phyloP scores from a whole-genome alignment of 2,329 filamentous ascomycete genomes.

The Zalaria obscura region DNA sequence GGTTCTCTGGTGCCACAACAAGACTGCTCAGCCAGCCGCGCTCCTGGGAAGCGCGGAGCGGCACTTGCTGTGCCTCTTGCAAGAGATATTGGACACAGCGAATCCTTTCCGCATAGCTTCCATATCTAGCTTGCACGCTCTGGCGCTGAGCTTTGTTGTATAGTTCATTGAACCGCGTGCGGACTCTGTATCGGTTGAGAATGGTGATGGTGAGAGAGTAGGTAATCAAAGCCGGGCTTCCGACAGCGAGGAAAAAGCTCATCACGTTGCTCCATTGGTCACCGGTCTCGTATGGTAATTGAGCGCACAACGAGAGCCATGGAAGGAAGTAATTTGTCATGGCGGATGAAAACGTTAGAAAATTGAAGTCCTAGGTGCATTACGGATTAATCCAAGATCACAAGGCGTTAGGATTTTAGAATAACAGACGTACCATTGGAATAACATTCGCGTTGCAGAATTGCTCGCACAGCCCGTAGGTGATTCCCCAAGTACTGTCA shows the following conservation, averaged over 20 bases:
- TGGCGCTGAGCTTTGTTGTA: no score
- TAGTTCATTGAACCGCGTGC: no score
- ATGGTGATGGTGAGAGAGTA: constrained; percentile 12
- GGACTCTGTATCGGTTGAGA: no score
- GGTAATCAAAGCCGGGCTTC: constrained; percentile 11
- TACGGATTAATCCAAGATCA: no score
- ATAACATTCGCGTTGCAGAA: no score
- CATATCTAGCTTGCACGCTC: constrained; percentile 1
- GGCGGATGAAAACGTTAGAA: constrained; percentile 7
- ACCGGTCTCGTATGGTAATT: constrained; percentile 12
- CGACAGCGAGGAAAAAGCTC: constrained; percentile 10
- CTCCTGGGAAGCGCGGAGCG: constrained; percentile 8
- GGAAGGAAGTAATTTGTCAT: constrained; percentile 12
- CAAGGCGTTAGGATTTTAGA: no score
- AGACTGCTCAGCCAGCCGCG: constrained; percentile 10
- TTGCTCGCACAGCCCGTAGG: no score
- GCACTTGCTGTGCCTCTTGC: constrained; percentile 12
- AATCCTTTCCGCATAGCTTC: constrained; percentile 5
- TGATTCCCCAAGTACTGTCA: no score
- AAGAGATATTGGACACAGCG: constrained; percentile 7
- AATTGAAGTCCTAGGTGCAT: no score
- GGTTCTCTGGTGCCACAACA: constrained; percentile 10
- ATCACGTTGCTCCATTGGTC: constrained; percentile 10
- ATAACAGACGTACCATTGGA: no score
- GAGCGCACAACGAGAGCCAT: constrained; percentile 11